Percentiles rank a stretch among this genome's conserved stretches.
These are phyloP conservation scores for Oenanthe sinensis DNA, from an alignment of 129 eudicot genomes.

Conservation along the genomic window DNA sequence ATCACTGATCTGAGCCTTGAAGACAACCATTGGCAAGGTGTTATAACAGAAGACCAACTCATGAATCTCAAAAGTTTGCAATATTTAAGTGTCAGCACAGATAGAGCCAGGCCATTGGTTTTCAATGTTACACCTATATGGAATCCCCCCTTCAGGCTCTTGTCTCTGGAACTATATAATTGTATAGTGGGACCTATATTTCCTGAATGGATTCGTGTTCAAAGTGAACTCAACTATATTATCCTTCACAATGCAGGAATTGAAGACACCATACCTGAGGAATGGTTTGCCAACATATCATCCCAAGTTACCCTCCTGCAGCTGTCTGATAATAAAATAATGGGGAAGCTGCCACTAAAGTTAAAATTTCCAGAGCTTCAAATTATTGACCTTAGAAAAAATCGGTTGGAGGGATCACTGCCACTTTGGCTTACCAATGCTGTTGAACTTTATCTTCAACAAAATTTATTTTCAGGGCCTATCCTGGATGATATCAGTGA, in stretches of 20 bases:
- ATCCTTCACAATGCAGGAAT: conserved; percentile 7
- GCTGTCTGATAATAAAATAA: not conserved
- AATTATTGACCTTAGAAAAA: not conserved
- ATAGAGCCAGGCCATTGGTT: not conserved
- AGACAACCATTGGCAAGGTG: conserved; percentile 17
- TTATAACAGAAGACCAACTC: conserved; percentile 10
- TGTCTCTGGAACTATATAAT: not conserved
- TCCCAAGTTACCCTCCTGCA: not conserved
- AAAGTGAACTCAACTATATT: not conserved
- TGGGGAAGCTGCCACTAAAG: conserved; percentile 1
- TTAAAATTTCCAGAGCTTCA: not conserved
- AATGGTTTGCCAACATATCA: conserved; percentile 4
- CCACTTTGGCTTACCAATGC: not conserved
- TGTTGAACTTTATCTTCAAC: not conserved
- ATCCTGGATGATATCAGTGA: not conserved
- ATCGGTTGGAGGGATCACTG: not conserved
- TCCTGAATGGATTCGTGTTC: conserved; percentile 5
- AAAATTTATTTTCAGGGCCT: not conserved
- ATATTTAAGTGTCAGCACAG: not conserved
- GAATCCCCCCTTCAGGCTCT: conserved; percentile 29
- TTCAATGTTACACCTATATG: conserved; percentile 9
- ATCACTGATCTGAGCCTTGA: not conserved
- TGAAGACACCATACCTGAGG: conserved; percentile 14
- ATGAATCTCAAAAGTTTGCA: conserved; percentile 9
- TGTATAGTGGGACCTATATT: conserved; percentile 9